Conservation (phyloP, 192 early-diverging fungal species). For the Coemansia sp. region DNA sequence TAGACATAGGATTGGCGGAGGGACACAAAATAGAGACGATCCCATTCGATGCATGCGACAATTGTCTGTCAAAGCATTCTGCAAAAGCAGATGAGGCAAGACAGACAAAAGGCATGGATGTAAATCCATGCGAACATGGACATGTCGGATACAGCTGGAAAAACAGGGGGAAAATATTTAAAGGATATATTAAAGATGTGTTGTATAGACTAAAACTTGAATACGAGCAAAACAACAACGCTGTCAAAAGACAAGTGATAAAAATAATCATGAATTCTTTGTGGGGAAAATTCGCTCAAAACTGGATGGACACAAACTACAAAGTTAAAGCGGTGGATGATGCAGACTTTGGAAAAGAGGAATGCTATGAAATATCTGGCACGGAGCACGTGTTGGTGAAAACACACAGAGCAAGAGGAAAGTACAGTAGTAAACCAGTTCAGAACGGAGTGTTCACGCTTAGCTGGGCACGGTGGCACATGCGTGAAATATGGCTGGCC, state of each 20-base stretch:
- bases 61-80: no score
- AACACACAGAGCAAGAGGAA: not conserved
- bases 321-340: not conserved
- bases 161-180: no score
- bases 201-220: no score
- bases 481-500: not conserved
- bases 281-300: constrained; percentile 1
- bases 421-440: not conserved
- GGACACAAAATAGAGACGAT: not conserved
- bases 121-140: no score
- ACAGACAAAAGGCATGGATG: no score
- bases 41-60: not conserved
- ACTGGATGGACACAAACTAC: constrained; percentile 5
- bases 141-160: no score
- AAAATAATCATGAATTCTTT: not conserved
- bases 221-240: no score
- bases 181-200: no score
- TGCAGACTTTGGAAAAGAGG: not conserved
- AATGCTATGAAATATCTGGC: not conserved
- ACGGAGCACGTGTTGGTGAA: not conserved
- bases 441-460: constrained; percentile 1
- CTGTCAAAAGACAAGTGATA: not conserved
- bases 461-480: not conserved
- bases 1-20: not conserved
- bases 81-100: no score